phyloP scores from a whole-genome alignment of 768 basidiomycete genomes.

The Tubosaeta brunneosetosa region DNA sequence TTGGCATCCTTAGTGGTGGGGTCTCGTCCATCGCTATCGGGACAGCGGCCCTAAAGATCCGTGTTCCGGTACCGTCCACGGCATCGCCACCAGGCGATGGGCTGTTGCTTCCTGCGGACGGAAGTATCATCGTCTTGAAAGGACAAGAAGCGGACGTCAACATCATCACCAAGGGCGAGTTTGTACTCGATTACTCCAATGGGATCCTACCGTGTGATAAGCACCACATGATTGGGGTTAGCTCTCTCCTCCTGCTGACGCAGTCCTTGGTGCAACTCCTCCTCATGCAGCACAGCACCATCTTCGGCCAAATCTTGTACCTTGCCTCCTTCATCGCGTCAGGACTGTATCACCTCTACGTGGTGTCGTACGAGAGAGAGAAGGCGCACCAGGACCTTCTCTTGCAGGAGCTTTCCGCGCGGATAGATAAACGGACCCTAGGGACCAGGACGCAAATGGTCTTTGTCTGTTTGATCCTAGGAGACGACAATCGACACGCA shows the following conservation, averaged over 20 bases:
- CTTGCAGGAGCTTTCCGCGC: constrained; percentile 1
- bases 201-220: constrained; percentile 3
- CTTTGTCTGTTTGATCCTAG: constrained; percentile 21
- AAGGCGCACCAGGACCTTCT: constrained; percentile 18
- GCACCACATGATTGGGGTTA: constrained; percentile 16
- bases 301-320: constrained; percentile 33
- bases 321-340: constrained; percentile 27
- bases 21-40: constrained; percentile 27
- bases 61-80: constrained; percentile 19
- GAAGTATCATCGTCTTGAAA: constrained; percentile 22
- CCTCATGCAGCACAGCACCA: constrained; percentile 24
- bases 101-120: constrained; percentile 17
- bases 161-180: constrained; percentile 29
- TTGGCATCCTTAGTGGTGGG: constrained; percentile 30
- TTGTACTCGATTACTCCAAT: constrained; percentile 23
- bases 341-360: constrained; percentile 29
- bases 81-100: constrained; percentile 30
- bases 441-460: constrained; percentile 30
- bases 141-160: constrained; percentile 28
- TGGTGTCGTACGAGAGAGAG: constrained; percentile 31
- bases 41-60: constrained; percentile 22
- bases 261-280: constrained; percentile 32
- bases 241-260: constrained; percentile 23
- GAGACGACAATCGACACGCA: constrained; percentile 3
- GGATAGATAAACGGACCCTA: constrained; percentile 10